Base-by-base conservation (phyloP, 805 yeast genomes). In the Ogataea trehaloabstinens region DNA sequence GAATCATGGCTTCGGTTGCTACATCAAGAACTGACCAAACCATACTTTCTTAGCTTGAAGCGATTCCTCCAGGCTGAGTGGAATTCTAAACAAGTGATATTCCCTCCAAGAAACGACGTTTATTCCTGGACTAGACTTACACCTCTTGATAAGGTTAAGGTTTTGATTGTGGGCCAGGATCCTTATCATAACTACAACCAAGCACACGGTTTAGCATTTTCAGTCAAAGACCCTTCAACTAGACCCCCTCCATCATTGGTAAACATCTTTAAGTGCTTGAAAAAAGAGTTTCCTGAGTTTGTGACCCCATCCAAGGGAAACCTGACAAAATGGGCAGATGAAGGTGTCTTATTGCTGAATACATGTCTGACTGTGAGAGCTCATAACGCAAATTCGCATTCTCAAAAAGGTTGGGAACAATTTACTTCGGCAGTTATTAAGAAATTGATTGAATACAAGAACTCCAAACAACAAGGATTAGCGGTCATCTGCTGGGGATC, bases 171-270 rank as follows among this genome's bases (percentile, higher is more conserved):
- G 31, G 99, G 99, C 1, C 99, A 93, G 60, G 99, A 93, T 59
- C 99, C 99, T 0, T 93, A 93, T 59, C 99, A 93, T 61, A 88
- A 89, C 59, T 63, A 63, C 51, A 85, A 85, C 58, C 99, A 93
- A 61, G 99, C 99, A 0, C 99, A 93, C 56, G 99, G 99, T 0
- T 66, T 93, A 20, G 98, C 99, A 3, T 93, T 93, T 52, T 85
- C 95, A 16, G 98, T 93, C 1, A 72, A 78, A 40, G 83, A 85
- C 22, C 95, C 96, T 1, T 69, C 75, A 1, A 81, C 88, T 1
- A 78, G 79, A 2, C 84, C 93, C 2, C 98, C 99, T 0, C 93
- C 95, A 1, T 88, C 96, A 2, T 67, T 93, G 41, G 70, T 76
- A 34, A 93, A 93, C 57, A 93, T 93, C 40, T 93, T 82, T 68